Percentiles rank a stretch among this genome's conserved stretches.
phyloP scores from a whole-genome alignment of 495 filamentous ascomycete species.

The Glonium stellatum region DNA sequence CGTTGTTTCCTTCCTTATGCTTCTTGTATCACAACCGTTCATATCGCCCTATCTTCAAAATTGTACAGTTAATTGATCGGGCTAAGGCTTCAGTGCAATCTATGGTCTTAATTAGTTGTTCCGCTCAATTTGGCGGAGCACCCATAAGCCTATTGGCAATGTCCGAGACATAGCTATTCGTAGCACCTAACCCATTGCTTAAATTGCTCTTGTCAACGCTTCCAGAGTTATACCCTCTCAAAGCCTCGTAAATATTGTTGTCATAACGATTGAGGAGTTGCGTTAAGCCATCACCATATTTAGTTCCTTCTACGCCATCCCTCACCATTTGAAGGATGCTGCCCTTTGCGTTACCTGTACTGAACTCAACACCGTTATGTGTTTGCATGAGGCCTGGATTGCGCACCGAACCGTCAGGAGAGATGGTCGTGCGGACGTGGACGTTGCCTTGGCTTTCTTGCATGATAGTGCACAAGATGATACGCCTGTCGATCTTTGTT shows the following conservation, averaged over 20 bases:
- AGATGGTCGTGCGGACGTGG: conserved; percentile 7
- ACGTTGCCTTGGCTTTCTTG: conserved; percentile 37
- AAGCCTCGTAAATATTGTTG: conserved; percentile 33
- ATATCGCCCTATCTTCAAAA: no score
- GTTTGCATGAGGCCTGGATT: conserved; percentile 40
- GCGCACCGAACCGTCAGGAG: conserved; percentile 22
- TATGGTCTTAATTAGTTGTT: no score
- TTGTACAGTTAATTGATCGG: no score
- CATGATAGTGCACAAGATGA: conserved; percentile 39
- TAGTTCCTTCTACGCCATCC: conserved; percentile 37
- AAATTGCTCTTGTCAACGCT: conserved; percentile 32
- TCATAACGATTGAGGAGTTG: conserved; percentile 32
- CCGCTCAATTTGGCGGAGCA: no score
- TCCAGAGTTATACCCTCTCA: conserved; percentile 39
- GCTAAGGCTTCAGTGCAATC: no score
- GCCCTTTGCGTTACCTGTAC: conserved; percentile 21
- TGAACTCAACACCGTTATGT: conserved; percentile 24
- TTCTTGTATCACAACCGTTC: no score
- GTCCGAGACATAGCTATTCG: conserved; percentile 37
- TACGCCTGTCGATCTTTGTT: conserved; percentile 32
- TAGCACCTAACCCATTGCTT: conserved; percentile 29
- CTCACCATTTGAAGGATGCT: conserved; percentile 37
- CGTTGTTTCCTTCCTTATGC: no score
- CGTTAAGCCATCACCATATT: conserved; percentile 32
- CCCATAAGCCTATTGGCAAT: conserved; percentile 39